Evolutionary conservation across 1,139 yeast species (phyloP), one percentile per base, ranked within the genome.

Genomic region (Taphrina wiesneri): DNA sequence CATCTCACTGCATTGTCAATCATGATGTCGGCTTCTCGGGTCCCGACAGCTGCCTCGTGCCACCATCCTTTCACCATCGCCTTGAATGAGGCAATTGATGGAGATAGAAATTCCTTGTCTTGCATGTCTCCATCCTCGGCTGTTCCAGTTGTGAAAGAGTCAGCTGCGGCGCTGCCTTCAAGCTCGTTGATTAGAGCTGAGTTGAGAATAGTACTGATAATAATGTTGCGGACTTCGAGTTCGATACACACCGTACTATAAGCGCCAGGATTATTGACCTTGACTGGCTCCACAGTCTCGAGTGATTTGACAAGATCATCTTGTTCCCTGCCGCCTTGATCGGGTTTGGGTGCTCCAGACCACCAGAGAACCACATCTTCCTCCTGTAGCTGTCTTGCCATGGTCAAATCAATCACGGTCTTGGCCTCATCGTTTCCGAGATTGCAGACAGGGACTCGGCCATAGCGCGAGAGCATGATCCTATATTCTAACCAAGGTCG

Each of bases 311-410:
- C 76, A 7, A 70, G 65, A 43, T 70, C 70, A 72, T 90, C 96
- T 72, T 82, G 83, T 74, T 91, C 95, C 63, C 81, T 76, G 0
- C 97, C 97, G 46, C 97, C 97, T 74, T 85, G 87, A 74, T 90
- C 97, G 0, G 97, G 96, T 54, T 83, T 77, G 0, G 96, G 90
- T 43, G 81, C 82, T 1, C 86, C 83, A 0, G 96, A 89, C 98
- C 99, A 92, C 99, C 99, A 95, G 56, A 93, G 77, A 1, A 92
- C 87, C 63, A 90, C 83, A 70, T 86, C 85, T 63, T 84, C 83
- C 46, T 83, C 81, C 36, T 81, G 80, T 66, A 93, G 81, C 67
- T 86, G 82, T 73, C 99, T 81, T 0, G 98, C 96, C 76, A 90
- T 93, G 67, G 86, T 86, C 51, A 93, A 82, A 77, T 93, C 99